Conservation (phyloP, 805 yeast genomes). For the Candida vartiovaarae region DNA sequence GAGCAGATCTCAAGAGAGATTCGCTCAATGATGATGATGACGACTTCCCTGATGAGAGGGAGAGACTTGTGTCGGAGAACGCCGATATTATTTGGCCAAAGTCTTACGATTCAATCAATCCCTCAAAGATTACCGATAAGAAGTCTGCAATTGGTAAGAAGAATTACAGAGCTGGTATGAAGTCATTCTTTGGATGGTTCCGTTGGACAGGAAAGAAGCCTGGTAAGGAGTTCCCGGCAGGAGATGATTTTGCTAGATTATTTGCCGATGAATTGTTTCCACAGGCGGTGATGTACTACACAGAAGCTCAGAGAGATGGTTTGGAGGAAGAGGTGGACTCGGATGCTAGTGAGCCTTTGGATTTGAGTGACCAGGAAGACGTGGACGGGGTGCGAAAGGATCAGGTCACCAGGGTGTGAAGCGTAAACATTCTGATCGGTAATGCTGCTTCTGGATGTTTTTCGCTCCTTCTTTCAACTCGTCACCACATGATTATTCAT, state of each 20-base stretch:
- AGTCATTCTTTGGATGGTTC: conserved; percentile 84
- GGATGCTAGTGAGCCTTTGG: conserved; percentile 49
- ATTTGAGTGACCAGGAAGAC: conserved; percentile 22
- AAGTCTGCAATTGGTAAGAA: conserved; percentile 50
- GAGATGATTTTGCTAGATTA: conserved; percentile 69
- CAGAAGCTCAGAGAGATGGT: conserved; percentile 62
- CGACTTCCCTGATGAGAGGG: conserved; percentile 40
- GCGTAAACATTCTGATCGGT: no score
- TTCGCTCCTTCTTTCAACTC: no score
- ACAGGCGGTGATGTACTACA: conserved; percentile 75
- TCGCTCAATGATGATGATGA: conserved; percentile 24
- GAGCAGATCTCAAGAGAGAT: conserved; percentile 13
- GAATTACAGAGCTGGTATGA: conserved; percentile 63
- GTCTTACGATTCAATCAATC: conserved; percentile 49
- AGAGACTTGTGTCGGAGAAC: conserved; percentile 44
- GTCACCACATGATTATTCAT: no score
- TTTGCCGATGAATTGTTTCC: conserved; percentile 79
- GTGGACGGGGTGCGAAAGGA: not conserved
- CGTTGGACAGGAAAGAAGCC: conserved; percentile 76
- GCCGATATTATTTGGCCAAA: conserved; percentile 65
- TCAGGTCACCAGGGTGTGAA: no score
- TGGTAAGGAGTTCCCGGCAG: conserved; percentile 70
- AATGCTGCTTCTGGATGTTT: no score
- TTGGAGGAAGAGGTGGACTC: conserved; percentile 48
- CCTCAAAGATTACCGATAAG: conserved; percentile 39